Evolutionary conservation across 495 filamentous ascomycete species (phyloP), one percentile per base, ranked within the genome.

Genomic region (Apiosordaria backusii): DNA sequence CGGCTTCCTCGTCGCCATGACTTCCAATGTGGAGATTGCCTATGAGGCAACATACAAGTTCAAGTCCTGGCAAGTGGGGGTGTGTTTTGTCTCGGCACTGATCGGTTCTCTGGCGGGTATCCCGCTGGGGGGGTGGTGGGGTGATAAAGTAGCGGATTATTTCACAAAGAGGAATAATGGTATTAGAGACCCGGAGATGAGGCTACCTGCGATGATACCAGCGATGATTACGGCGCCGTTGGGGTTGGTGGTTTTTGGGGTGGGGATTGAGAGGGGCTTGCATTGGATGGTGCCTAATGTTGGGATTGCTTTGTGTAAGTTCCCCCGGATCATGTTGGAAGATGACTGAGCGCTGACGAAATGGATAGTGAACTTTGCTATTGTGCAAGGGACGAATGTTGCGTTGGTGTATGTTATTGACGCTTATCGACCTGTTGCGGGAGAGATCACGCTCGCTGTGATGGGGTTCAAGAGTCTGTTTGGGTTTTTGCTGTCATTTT

Each of bases 401-500:
- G 77, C 79, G 7, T 76, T 85, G 15, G 82, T 84, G 13, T 86
- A 86, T 62, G 75, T 81, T 6, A 81, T 87, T 66, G 85, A 86
- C 63, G 77, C 78, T 16, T 86, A 86, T 70, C 80, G 84, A 7
- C 84, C 85, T 1, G 76, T 84, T 7, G 82, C 81, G 9, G 85
- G 84, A 16, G 82, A 85, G 61, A 72, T 85, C 24, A 82, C 81
- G 6, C 76, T 86, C 3, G 75, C 81, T 1, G 78, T 82, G 4
- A 77, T 85, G 24, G 82, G 79, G 3, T 86, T 85, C 71, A 86
- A 87, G 72, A 77, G 80, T 24, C 72, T 82, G 13, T 86, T 86
- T 69, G 84, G 83, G n/a, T 86, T 86, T 68, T 76, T 86, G 10
- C 75, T 87, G 24, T 84, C 83, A 1, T 86, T 86, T 60, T 86